Evolutionary conservation across 208 protist species (phyloP), one percentile per base, ranked within the genome.

Genomic region (Trypanosomatidae sp.): DNA sequence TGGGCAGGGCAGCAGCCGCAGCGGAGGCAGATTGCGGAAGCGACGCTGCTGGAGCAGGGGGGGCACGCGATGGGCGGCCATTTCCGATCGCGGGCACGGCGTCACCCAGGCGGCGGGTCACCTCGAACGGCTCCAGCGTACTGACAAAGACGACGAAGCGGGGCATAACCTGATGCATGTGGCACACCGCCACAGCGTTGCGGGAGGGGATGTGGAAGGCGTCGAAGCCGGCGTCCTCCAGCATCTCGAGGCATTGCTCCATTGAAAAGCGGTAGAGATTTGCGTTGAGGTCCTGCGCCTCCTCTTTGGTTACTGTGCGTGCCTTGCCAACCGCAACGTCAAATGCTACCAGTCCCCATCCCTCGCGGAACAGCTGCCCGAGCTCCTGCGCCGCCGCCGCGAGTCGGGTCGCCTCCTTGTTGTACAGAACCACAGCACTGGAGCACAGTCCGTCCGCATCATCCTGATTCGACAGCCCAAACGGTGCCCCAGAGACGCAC

Each of bases 211-310:
- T 71, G 39, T 64, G 56, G 47, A 93, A 80, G 55, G 80, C 77
- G 75, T 93, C 86, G 75, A 87, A 93, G 49, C 86, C 86, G 22
- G 83, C 89, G 44, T 88, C 84, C 53, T 82, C 52, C 64, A 93
- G 83, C 76, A 89, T 88, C 55, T 85, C 85, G 43, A 84, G 73
- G 66, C 86, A 93, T 76, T 93, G 78, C 67, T 73, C 74, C 77
- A 84, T 91, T 46, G 80, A 77, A 71, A 87, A 91, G 71, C 81
- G 76, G 70, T 76, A 76, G 19, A 80, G 66, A 50, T 80, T 80
- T 13, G 76, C 60, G 59, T 83, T 78, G 53, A 93, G 79, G 66
- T 85, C 77, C 44, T 47, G 49, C 70, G 77, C 78, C 76, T 93
- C 89, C 15, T 81, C 75, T 62, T 75, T 79, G 44, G 81, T 79